phyloP scores from a whole-genome alignment of 2,329 filamentous ascomycete species.

The Clarireedia paspali region DNA sequence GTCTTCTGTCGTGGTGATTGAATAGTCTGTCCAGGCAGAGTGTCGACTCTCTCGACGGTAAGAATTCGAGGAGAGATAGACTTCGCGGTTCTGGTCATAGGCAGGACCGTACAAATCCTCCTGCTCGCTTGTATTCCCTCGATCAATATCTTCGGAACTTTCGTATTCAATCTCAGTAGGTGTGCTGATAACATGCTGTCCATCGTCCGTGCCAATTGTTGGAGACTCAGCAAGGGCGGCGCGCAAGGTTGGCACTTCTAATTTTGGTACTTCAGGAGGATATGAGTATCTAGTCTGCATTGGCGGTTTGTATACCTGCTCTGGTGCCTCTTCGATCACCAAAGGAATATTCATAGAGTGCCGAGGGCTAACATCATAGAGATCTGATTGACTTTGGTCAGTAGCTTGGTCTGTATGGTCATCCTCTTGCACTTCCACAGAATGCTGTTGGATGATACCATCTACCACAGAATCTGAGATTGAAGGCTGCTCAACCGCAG shows the following conservation, averaged over 20 bases:
- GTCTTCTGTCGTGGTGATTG: constrained; percentile 21
- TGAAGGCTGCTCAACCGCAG: background rate
- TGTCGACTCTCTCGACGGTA: constrained; percentile 19
- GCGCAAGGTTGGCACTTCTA: constrained; percentile 21
- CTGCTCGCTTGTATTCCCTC: constrained; percentile 11
- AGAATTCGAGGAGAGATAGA: constrained; percentile 12
- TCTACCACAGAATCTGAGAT: background rate
- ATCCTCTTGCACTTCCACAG: background rate
- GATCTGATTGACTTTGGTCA: background rate
- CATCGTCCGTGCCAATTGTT: constrained; percentile 15
- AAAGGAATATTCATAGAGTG: constrained; percentile 1
- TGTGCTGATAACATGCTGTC: constrained; percentile 19
- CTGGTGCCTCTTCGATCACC: background rate
- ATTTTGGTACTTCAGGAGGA: constrained; percentile 11
- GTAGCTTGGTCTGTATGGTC: background rate
- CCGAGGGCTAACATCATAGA: background rate
- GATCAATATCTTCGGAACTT: constrained; percentile 22
- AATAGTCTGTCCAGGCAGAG: constrained; percentile 27
- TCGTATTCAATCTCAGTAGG: constrained; percentile 29
- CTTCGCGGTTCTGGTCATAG: constrained; percentile 16
- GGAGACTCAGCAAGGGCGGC: constrained; percentile 20
- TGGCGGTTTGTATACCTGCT: background rate
- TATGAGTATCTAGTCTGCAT: background rate
- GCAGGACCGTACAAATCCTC: constrained; percentile 13
- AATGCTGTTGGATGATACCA: background rate